These are phyloP conservation scores for Leucosporidium yakuticum DNA, from an alignment of 768 basidiomycete genomes.

Conservation along the genomic window DNA sequence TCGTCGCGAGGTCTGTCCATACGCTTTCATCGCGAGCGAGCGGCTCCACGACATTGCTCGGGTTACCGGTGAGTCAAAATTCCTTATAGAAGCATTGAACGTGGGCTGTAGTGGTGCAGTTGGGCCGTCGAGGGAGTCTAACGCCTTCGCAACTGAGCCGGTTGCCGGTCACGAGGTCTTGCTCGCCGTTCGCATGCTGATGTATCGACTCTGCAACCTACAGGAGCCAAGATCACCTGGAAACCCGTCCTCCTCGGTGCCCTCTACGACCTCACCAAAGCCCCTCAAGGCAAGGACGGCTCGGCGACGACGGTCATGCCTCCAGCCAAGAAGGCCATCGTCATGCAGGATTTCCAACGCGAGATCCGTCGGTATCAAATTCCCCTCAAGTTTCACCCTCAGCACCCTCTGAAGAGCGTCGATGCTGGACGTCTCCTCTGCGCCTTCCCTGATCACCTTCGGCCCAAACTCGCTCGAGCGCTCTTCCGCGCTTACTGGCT, in stretches of 20 bases:
- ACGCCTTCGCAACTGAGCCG: too few relatives aligned
- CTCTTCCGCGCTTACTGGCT: conserved; percentile 3
- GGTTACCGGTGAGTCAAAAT: not conserved
- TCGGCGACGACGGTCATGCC: not conserved
- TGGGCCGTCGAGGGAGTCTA: too few relatives aligned
- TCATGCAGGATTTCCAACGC: not conserved
- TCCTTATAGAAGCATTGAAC: too few relatives aligned
- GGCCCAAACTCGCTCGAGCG: not conserved
- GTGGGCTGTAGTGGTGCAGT: too few relatives aligned
- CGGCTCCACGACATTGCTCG: not conserved
- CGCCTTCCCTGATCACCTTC: not conserved
- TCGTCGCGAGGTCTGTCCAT: not conserved
- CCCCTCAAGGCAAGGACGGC: conserved; percentile 5
- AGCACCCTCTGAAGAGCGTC: conserved; percentile 3
- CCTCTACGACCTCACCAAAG: conserved; percentile 2
- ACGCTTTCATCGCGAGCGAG: not conserved
- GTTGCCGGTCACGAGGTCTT: too few relatives aligned
- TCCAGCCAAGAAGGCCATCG: not conserved
- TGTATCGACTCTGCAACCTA: not conserved
- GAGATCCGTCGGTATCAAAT: not conserved
- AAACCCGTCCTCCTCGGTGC: not conserved
- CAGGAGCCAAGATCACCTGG: conserved; percentile 5
- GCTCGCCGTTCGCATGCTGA: too few relatives aligned
- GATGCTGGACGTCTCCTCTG: conserved; percentile 2
- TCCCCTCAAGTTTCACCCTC: conserved; percentile 3